These are phyloP conservation scores for Rhizopus sp. DNA, from an alignment of 371 early-diverging fungal genomes.

Conservation along the genomic window DNA sequence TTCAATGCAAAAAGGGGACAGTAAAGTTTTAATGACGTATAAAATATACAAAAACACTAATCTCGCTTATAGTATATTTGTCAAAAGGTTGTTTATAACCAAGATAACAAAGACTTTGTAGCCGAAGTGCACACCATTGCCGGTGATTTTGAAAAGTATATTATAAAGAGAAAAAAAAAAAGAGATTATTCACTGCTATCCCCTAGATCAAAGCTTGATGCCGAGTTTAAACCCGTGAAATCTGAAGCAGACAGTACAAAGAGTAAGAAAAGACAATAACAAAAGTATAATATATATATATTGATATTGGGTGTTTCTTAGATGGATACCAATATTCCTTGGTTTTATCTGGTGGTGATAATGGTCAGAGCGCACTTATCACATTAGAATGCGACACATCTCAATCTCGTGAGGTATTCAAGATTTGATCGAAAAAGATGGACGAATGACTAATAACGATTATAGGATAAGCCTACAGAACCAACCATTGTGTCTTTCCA, in stretches of 20 bases:
- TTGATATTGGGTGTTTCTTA: not conserved
- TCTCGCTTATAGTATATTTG: conserved; percentile 23
- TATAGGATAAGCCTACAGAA: conserved; percentile 27
- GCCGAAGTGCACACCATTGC: conserved; percentile 29
- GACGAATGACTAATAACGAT: not conserved
- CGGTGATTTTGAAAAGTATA: conserved; percentile 26
- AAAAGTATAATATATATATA: not conserved
- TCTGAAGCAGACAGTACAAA: conserved; percentile 25
- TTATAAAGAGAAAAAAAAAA: not conserved
- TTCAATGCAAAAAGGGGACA: conserved; percentile 24
- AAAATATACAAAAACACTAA: not conserved
- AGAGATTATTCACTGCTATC: not conserved
- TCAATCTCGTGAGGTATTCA: conserved; percentile 16
- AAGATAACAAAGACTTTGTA: conserved; percentile 10
- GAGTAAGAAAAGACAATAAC: conserved; percentile 19
- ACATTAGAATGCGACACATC: conserved; percentile 33
- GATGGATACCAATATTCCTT: conserved; percentile 28
- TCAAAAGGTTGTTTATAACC: conserved; percentile 18
- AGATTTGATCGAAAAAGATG: not conserved
- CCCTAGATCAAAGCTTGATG: conserved; percentile 10
- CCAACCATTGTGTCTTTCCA: conserved; percentile 37
- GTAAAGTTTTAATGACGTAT: conserved; percentile 21
- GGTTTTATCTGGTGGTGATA: conserved; percentile 27
- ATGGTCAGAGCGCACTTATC: conserved; percentile 25
- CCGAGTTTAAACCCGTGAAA: conserved; percentile 22